Base-by-base conservation (phyloP, 768 basidiomycete species). In the Neoboletus subvelutipes region DNA sequence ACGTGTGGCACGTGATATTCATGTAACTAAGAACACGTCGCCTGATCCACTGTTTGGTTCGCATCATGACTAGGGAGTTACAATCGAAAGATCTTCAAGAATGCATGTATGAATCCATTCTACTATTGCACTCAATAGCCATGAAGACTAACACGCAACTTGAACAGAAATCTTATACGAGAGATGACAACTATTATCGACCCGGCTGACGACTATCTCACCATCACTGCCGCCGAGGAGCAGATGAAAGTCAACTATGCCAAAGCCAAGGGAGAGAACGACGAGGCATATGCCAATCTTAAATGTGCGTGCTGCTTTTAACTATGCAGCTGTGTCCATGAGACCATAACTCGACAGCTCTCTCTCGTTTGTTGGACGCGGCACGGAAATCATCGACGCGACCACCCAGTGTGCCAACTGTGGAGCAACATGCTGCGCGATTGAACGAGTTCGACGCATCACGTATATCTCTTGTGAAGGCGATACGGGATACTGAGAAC, bases 161-260 rank as follows among this genome's bases (percentile, higher is more conserved):
- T 15, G 36, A 46, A 36, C 58, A 90, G 88, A 48, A 84, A 85
- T 61, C 81, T 86, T 18, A 83, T 90, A 45, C 79, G 78, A 60
- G 85, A 84, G 57, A 88, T 91, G 81, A 75, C 81, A 33, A 79
- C 81, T 4, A 84, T 90, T 55, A 88, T 92, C 53, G 85, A 89
- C 64, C 87, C 88, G 12, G 85, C 87, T 42, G 88, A 90, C 52
- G 90, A 92, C 70, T 90, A 84, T 67, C 73, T 87, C 55, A 86
- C 87, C 13, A 88, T 92, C 48, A 83, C 85, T 17, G 83, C 80
- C 8, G 85, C 88, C 9, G 88, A 92, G 62, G 84, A 90, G 56
- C 84, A 80, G 60, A 84, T 90, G 67, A 80, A 80, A 15, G 63
- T 77, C 8, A 82, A 82, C 11, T 82, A 86, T 57, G 74, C 79